A percentile compares a stretch with the other conserved stretches of the same genome.
Conservation (phyloP, 495 filamentous ascomycete species). For the Lichina pygmaea region DNA sequence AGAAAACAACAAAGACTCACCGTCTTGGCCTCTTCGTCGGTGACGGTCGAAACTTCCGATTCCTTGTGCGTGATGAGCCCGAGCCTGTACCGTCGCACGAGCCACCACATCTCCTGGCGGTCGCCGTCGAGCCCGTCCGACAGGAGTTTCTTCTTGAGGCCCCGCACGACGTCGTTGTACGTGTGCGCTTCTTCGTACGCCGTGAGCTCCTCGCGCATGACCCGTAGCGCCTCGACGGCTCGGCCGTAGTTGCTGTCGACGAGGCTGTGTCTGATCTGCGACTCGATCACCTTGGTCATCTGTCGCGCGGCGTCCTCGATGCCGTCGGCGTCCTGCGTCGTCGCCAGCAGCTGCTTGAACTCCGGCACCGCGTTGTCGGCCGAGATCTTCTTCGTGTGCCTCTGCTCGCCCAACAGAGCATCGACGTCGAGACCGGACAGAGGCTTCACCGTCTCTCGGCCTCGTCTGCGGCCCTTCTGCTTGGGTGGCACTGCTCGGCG, state of each 20-base stretch:
- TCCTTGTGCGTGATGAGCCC: constrained; percentile 42
- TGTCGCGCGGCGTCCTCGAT: constrained; percentile 46
- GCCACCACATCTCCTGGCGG: constrained; percentile 59
- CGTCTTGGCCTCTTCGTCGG: constrained; percentile 36
- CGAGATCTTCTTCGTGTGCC: constrained; percentile 32
- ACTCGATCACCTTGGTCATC: constrained; percentile 42
- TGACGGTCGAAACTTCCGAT: constrained; percentile 33
- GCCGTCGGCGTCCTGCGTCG: constrained; percentile 28
- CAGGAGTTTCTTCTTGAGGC: constrained; percentile 46
- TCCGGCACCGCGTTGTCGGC: constrained; percentile 64
- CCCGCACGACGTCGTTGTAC: constrained; percentile 50
- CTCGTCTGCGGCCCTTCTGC: constrained; percentile 41
- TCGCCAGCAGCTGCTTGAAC: constrained; percentile 58
- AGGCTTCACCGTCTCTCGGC: constrained; percentile 47
- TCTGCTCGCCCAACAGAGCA: constrained; percentile 35
- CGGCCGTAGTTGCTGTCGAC: constrained; percentile 49
- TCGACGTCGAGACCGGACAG: constrained; percentile 80
- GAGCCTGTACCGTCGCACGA: constrained; percentile 34
- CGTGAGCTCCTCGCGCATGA: constrained; percentile 51
- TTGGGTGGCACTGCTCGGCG: constrained; percentile 50
- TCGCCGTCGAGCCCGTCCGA: constrained; percentile 54
- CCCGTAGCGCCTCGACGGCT: constrained; percentile 48
- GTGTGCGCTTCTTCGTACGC: constrained; percentile 46
- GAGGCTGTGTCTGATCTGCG: constrained; percentile 40
- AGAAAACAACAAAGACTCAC: constrained; percentile 10